Evolutionary conservation across 2,329 filamentous ascomycete genomes (phyloP), one percentile per base, ranked within the genome.

Genomic region (Fusarium sp.): DNA sequence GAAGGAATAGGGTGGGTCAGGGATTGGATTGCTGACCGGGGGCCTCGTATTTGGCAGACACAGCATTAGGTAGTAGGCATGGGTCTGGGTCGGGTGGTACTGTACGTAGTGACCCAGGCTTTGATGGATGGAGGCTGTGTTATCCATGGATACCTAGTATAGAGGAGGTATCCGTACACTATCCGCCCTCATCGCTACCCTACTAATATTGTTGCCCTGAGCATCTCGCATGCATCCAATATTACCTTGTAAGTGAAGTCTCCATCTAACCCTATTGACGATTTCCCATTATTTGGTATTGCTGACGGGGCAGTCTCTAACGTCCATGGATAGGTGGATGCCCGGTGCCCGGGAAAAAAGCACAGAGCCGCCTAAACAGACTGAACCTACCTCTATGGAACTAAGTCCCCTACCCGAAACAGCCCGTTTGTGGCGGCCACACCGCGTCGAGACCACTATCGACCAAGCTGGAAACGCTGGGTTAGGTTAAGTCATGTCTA

Each of bases 1-100:
- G 40, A 65, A 61, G 67, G 67, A 64, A 68, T 61, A 45, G 47
- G 45, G 66, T 49, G 62, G 62, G 63, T 61, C 63, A 46, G 54
- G 46, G 59, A 57, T 54, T 53, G 56, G 48, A 25, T 51, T 51
- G 32, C 58, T 61, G 57, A 18, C 34, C 34, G 34, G 34, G 34
- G 53, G 66, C 29, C 67, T 71, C 57, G 63, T 71, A 64, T 70
- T 66, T 65, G 61, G 40, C 30, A 42, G 49, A 25, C 29, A 32
- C 16, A 51, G 29, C 29, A 51, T 37, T 37, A 11, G 29, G 30
- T 30, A 34, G 30, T 34, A 16, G 14, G 24, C 48, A 53, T 51
- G 48, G 48, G 48, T n/a, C 32, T 53, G 49, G 34, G 34, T 52
- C 14, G 24, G 49, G 49, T 53, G 49, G 49, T 53, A 53, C 37